Base-by-base conservation (phyloP, 371 early-diverging fungal genomes). In the Mortierella sp. region DNA sequence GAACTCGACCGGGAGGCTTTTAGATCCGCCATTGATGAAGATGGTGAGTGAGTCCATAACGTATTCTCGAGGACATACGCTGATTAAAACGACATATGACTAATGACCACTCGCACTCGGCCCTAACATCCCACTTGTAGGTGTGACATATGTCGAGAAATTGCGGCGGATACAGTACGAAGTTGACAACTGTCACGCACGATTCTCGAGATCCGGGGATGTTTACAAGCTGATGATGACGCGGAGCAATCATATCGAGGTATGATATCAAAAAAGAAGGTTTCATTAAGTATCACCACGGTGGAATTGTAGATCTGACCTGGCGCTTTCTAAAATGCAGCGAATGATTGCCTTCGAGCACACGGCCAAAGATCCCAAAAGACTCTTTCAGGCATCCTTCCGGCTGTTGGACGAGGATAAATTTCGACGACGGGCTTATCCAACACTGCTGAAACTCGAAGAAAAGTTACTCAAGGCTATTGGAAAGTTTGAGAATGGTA, bases 331-430 rank as follows among this genome's bases (percentile, higher is more conserved):
- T 15, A 12, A 21, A n/a, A 21, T 73, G 15, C 50, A 87, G 85
- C 84, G 84, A 76, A 94, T 95, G 93, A 84, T 87, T 50, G 89
- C 90, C 12, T 96, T 97, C 83, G 97, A 97, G 76, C 88, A 89
- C 59, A 86, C 86, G 0, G 97, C 97, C 2, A 90, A 90, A 1
- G 95, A 97, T 67, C 96, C 96, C 3, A 82, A 83, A 49, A 82
- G 97, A 26, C 80, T 97, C 15, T 94, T 94, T 63, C 87, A 88
- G 59, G 84, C 90, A 11, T 93, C 93, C 0, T 94, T 96, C 70
- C 93, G 90, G 65, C 80, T 97, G 28, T 60, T 89, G 24, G 93
- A 93, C 71, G 96, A 97, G 78, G 96, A 95, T 56, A 89, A 90
- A 70, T 96, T 93, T 84, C 80, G 97, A 31, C 93, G 93, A 53